Evolutionary conservation across 2,329 filamentous ascomycete species (phyloP), one percentile per base, ranked within the genome.

Genomic region (Cercospora zeae-maydis): DNA sequence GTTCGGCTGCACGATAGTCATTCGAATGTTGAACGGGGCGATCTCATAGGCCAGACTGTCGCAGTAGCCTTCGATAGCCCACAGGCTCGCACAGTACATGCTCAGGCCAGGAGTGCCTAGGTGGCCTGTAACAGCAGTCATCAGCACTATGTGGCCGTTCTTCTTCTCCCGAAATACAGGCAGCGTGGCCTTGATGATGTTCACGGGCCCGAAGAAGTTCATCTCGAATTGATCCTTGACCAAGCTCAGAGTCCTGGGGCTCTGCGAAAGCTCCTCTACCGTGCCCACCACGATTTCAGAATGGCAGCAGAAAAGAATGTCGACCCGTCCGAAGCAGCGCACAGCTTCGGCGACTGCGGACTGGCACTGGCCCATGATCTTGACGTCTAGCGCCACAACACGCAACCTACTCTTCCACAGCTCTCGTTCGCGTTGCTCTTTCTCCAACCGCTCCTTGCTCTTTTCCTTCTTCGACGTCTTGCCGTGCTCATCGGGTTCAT

Each of bases 21-120:
- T 86, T 77, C 93, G 96, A 79, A 98, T 87, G 78, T 97, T 97
- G 81, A 98, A 98, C 0, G 95, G 95, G 0, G 93, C 77, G 67
- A 99, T 90, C 78, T 99, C 95, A 77, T 97, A 99, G 1, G 93
- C 93, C 24, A 99, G 83, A 63, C 91, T 86, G 78, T 98, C 93
- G 78, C 93, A 97, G 76, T 95, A 97, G 16, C 93, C 95, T 78
- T 98, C 95, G 36, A 97, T 84, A 1, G 92, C 95, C 92, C 93
- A 97, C 37, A 92, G 93, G 13, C 92, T 90, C 16, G 93, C 92
- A 68, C 92, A 95, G 75, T 96, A 95, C 81, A 96, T 90, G 61
- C 91, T 86, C 79, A 98, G 85, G 2, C 93, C 92, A 0, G 95
- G 95, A 0, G 93, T 97, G 36, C 93, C 93, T 63, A 98, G 88